Evolutionary conservation across 164 flowering plant genomes (phyloP), one percentile per base, ranked within the genome.

Genomic region (Tinospora cordifolia): DNA sequence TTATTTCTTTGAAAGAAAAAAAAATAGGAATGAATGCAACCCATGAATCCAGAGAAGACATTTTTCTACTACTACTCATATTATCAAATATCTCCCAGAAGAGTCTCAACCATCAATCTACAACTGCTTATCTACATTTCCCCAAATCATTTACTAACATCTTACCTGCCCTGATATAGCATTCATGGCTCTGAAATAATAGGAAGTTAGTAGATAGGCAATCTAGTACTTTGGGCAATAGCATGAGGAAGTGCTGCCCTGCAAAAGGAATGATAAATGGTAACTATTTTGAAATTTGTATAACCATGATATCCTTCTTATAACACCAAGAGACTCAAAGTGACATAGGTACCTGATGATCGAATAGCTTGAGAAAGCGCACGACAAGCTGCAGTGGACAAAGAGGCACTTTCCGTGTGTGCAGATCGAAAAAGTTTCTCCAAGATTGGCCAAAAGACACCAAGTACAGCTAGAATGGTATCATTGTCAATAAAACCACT

Each of bases 351-450:
- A 93, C 97, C 97, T 77, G 97, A 86, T 22, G 97, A 86, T 40
- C 87, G 88, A 77, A 94, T 80, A 66, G 93, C 92, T 74, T 85
- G 89, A 65, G 97, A 84, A 76, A 94, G 97, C 73, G 97, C 90
- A 63, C 93, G 89, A 72, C 99, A 94, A 66, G 97, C 97, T 74
- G 98, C 92, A 44, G 83, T 57, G 9, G 97, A 84, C 71, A 92
- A 77, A 79, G 75, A 88, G 66, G 82, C 73, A 83, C 82, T 92
- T 77, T 89, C 93, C 89, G 90, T 90, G 77, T 87, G 90, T 47
- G 77, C 75, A 67, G 93, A 88, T 62, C 74, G 74, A 75, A 87
- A 83, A 49, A 92, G 84, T 79, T 87, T 88, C 84, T 89, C 92
- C 46, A 94, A 73, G 81, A 86, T 79, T 26, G 97, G 97, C 97